phyloP scores from a whole-genome alignment of 805 yeast genomes.

The Kodamaea jinghongensis region DNA sequence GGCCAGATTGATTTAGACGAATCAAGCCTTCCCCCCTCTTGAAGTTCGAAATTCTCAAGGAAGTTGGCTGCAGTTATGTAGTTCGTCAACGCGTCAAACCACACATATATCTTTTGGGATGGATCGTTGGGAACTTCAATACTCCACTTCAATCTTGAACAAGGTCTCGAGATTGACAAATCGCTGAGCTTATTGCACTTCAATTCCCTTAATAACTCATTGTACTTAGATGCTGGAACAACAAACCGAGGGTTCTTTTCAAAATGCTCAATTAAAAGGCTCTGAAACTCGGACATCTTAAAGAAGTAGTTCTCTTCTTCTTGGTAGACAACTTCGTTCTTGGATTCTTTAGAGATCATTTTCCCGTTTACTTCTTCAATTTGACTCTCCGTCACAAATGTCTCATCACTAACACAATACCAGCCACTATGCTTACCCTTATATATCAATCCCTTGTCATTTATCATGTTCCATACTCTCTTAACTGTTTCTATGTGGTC shows the following conservation, averaged over 20 bases:
- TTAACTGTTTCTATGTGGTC: slow-evolving; percentile 71
- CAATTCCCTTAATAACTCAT: slow-evolving; percentile 58
- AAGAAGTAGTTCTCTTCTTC: slow-evolving; percentile 88
- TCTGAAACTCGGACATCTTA: slow-evolving; percentile 60
- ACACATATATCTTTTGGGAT: slow-evolving; percentile 82
- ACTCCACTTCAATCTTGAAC: slow-evolving; percentile 81
- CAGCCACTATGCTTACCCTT: slow-evolving; percentile 87
- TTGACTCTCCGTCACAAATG: slow-evolving; percentile 85
- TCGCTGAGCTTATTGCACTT: slow-evolving; percentile 51
- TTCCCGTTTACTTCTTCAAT: slow-evolving; percentile 41
- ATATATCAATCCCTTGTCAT: slow-evolving; percentile 64
- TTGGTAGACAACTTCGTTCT: slow-evolving; percentile 70
- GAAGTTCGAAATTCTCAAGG: slow-evolving; percentile 20
- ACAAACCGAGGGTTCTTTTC: slow-evolving; percentile 56
- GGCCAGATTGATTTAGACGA: slow-evolving; percentile 46
- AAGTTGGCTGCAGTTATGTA: slow-evolving; percentile 73
- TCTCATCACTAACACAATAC: slow-evolving; percentile 93
- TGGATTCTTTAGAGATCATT: slow-evolving; percentile 62
- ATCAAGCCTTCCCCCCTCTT: slow-evolving; percentile 7
- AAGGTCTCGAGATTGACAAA: slow-evolving; percentile 85
- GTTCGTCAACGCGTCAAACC: slow-evolving; percentile 94
- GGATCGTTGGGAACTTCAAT: slow-evolving; percentile 80
- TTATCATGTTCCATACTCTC: slow-evolving; percentile 65
- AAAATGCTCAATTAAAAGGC: slow-evolving; percentile 48
- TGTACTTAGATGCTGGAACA: slow-evolving; percentile 58